Conservation (phyloP, 2,329 filamentous ascomycete species). For the Colletotrichum sidae region DNA sequence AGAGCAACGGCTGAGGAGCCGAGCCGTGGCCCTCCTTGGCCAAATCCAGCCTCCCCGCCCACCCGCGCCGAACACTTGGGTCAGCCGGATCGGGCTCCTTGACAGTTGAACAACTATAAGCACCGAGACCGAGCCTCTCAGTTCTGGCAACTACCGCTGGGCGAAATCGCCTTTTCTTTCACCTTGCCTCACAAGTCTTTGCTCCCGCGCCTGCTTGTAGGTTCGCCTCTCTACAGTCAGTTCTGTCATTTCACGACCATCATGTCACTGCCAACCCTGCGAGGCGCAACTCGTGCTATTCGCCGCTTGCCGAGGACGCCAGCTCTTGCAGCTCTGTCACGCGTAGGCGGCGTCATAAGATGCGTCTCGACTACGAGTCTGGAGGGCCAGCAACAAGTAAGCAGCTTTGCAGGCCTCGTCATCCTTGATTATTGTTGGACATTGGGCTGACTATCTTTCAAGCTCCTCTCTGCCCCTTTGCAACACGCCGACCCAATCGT, state of each 20-base stretch:
- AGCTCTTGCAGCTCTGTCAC: constrained; percentile 36
- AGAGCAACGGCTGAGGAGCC: constrained; percentile 9
- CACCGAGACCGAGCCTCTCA: no score
- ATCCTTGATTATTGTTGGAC: background rate
- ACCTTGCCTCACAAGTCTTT: background rate
- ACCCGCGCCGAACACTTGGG: no score
- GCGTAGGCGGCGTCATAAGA: constrained; percentile 45
- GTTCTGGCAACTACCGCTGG: no score
- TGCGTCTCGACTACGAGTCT: constrained; percentile 59
- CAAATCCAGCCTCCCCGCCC: no score
- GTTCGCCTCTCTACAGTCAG: background rate
- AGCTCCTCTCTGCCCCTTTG: constrained; percentile 85
- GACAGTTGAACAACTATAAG: no score
- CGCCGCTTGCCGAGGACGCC: constrained; percentile 52
- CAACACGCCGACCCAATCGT: constrained; percentile 88
- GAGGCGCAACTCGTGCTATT: constrained; percentile 61
- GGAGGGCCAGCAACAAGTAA: constrained; percentile 71
- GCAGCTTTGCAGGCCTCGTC: constrained; percentile 36
- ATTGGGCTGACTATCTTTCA: constrained; percentile 11
- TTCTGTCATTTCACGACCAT: constrained; percentile 13
- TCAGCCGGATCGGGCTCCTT: no score
- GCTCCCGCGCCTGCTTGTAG: background rate
- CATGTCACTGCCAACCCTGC: constrained; percentile 63
- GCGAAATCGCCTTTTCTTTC: background rate
- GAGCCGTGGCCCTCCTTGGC: background rate